Evolutionary conservation across 192 early-diverging fungal genomes (phyloP).

Genomic region (Helicostylum pulchrum): DNA sequence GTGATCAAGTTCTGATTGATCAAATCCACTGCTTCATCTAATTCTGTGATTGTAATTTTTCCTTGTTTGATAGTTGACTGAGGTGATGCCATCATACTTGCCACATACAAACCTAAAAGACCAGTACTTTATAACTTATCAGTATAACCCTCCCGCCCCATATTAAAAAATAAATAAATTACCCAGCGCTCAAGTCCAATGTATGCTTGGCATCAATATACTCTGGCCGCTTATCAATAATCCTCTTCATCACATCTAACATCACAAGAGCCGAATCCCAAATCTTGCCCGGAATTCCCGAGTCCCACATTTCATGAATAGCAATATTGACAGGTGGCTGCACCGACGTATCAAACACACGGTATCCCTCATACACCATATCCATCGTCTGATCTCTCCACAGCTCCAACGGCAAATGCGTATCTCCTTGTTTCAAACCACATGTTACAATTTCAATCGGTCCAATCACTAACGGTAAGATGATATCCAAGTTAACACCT

Average conservation of each 20-base stretch:
- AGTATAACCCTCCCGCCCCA: too few species aligned
- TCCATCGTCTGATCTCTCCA: slow-evolving; percentile 4
- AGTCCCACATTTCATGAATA: slow-evolving; percentile 40
- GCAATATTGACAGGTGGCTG: slow-evolving; percentile 11
- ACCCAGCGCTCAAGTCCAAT: slow-evolving; percentile 50
- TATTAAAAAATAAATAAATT: not conserved
- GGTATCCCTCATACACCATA: slow-evolving; percentile 22
- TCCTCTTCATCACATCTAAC: slow-evolving; percentile 32
- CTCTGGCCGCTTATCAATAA: slow-evolving; percentile 13
- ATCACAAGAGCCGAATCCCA: slow-evolving; percentile 51
- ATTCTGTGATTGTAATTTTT: slow-evolving; percentile 39
- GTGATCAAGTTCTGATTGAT: slow-evolving; percentile 37
- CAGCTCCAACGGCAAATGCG: slow-evolving; percentile 3
- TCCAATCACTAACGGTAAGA: slow-evolving; percentile 20
- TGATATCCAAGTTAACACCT: slow-evolving; percentile 10
- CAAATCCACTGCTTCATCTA: slow-evolving; percentile 39
- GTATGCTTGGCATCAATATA: slow-evolving; percentile 36
- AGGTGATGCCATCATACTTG: slow-evolving; percentile 21
- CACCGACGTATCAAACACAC: slow-evolving; percentile 1
- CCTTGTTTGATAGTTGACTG: not conserved
- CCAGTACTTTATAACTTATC: slow-evolving; percentile 33
- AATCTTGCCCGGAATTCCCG: slow-evolving; percentile 45
- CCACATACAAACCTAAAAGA: slow-evolving; percentile 40
- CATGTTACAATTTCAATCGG: slow-evolving; percentile 11
- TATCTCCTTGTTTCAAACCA: not conserved